A percentile compares a stretch with the other conserved stretches of the same genome.
Evolutionary conservation across 768 basidiomycete genomes (phyloP).

Genomic region (Boletus subcaerulescens): DNA sequence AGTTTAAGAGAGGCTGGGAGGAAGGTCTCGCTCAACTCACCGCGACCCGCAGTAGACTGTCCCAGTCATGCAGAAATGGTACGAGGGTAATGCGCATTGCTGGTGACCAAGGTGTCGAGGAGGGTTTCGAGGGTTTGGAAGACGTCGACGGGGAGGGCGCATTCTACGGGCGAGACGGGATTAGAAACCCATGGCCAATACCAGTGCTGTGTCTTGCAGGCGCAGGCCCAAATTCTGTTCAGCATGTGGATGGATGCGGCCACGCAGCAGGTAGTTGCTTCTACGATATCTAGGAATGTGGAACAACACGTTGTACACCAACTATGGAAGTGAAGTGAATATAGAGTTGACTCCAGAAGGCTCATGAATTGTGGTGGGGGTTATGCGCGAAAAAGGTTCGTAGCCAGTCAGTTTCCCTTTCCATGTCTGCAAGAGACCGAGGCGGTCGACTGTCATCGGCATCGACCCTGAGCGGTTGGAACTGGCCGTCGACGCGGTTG

Average conservation of each 20-base stretch:
- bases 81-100: constrained; percentile 42
- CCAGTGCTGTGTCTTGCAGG: constrained; percentile 44
- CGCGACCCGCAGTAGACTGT: constrained; percentile 45
- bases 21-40: constrained; percentile 54
- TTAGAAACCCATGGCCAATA: constrained; percentile 10
- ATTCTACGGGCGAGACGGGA: constrained; percentile 21
- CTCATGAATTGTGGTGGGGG: neutral
- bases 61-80: constrained; percentile 46
- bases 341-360: neutral
- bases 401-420: constrained; percentile 72
- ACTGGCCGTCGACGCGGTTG: constrained; percentile 14
- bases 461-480: constrained; percentile 53
- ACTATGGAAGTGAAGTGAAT: neutral
- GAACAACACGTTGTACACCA: neutral
- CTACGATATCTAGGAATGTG: constrained; percentile 27
- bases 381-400: constrained; percentile 45
- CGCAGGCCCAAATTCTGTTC: constrained; percentile 13
- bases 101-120: constrained; percentile 25
- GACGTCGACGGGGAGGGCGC: constrained; percentile 28
- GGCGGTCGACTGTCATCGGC: constrained; percentile 67
- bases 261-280: constrained; percentile 34
- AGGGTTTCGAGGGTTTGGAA: constrained; percentile 35
- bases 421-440: constrained; percentile 72
- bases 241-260: constrained; percentile 38
- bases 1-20: constrained; percentile 63